A percentile compares a stretch with the other conserved stretches of the same genome.
These are phyloP conservation scores for Diplosphaera chodatii DNA, from an alignment of 139 green algal species.

Conservation along the genomic window DNA sequence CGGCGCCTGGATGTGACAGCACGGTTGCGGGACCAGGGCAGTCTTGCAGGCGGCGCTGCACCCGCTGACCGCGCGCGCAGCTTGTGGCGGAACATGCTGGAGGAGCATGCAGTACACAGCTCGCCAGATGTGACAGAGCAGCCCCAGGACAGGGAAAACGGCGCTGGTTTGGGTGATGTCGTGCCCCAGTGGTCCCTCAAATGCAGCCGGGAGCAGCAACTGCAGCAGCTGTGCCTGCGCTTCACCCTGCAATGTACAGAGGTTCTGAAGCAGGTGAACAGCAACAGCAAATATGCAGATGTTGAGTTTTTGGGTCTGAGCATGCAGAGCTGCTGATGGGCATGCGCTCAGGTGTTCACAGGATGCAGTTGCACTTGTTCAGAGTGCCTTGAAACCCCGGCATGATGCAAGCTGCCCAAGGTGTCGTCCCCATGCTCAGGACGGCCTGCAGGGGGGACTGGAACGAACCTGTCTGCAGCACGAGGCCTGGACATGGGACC, in stretches of 20 bases:
- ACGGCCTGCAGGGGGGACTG: background rate
- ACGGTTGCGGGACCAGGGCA: constrained; percentile 16
- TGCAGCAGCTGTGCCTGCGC: constrained; percentile 15
- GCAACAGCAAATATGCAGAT: no score
- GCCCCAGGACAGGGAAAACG: background rate
- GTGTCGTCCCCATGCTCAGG: no score
- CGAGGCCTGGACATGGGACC: constrained; percentile 58
- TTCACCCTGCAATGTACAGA: constrained; percentile 13
- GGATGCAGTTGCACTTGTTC: no score
- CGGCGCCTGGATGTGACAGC: constrained; percentile 3
- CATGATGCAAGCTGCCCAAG: no score
- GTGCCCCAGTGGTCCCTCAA: constrained; percentile 29
- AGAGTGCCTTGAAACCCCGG: no score
- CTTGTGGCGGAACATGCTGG: constrained; percentile 18
- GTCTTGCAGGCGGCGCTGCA: background rate
- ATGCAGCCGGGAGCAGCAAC: constrained; percentile 16
- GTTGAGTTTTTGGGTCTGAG: background rate
- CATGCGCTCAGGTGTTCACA: no score
- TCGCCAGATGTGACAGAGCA: constrained; percentile 8
- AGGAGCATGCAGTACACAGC: constrained; percentile 37
- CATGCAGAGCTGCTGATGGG: background rate
- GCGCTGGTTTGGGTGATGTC: background rate
- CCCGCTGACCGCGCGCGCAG: constrained; percentile 17
- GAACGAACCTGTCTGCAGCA: constrained; percentile 26
- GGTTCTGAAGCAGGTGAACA: no score